A percentile compares a stretch with the other conserved stretches of the same genome.
Conservation (phyloP, 768 basidiomycete species). For the Sporobolomyces roseus region DNA sequence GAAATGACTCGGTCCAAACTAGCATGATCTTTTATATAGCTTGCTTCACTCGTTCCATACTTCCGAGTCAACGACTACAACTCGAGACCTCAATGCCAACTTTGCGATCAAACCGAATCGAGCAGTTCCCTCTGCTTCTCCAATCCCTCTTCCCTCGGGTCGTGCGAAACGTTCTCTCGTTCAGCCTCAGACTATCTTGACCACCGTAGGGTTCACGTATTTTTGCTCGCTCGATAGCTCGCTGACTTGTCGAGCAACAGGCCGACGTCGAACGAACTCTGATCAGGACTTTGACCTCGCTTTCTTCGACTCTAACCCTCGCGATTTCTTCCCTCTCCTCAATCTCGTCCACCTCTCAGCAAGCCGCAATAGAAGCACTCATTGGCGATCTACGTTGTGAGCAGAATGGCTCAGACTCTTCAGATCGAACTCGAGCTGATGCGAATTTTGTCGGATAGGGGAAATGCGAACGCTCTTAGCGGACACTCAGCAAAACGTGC, state of each 20-base stretch:
- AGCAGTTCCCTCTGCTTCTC: slow-evolving; percentile 3
- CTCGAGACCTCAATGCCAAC: no score
- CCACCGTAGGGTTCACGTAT: not conserved
- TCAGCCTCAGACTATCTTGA: not conserved
- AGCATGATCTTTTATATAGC: slow-evolving; percentile 19
- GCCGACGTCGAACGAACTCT: not conserved
- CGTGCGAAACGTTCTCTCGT: not conserved
- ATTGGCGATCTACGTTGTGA: slow-evolving; percentile 7
- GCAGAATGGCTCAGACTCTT: not conserved
- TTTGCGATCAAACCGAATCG: not conserved
- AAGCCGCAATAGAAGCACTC: slow-evolving; percentile 3
- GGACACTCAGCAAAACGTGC: slow-evolving; percentile 2
- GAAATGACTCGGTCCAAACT: not conserved
- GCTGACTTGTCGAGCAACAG: not conserved
- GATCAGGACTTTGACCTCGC: not conserved
- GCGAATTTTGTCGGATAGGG: not conserved
- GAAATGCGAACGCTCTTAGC: not conserved
- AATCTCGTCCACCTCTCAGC: not conserved
- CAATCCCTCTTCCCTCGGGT: slow-evolving; percentile 1
- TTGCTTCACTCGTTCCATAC: no score
- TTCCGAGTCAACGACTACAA: no score
- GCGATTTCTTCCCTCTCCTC: not conserved
- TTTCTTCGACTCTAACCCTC: not conserved
- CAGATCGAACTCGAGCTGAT: not conserved
- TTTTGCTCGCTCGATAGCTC: no score